phyloP scores from a whole-genome alignment of 495 filamentous ascomycete species.

The Tuber melanosporum region DNA sequence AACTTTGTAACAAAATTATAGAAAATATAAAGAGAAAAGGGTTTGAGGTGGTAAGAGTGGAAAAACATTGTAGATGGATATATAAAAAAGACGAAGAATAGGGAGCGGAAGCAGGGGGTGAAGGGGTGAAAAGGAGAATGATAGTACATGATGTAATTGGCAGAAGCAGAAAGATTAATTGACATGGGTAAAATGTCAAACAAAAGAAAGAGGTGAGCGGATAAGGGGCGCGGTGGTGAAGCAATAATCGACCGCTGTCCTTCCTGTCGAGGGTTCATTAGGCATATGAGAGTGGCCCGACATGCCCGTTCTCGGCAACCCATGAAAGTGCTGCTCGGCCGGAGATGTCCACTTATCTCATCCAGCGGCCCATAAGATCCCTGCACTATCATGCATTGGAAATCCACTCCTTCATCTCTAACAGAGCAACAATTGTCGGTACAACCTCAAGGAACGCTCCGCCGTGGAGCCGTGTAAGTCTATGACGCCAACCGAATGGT shows the following conservation, averaged over 20 bases:
- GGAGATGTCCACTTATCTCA: background rate
- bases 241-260: background rate
- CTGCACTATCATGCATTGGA: background rate
- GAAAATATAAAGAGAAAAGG: background rate
- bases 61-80: background rate
- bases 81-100: background rate
- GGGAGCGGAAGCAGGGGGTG: background rate
- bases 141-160: background rate
- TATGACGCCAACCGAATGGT: background rate
- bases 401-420: background rate
- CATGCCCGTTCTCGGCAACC: background rate
- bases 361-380: background rate
- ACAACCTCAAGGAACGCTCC: background rate
- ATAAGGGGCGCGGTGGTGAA: background rate
- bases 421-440: background rate
- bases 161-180: background rate
- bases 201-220: background rate
- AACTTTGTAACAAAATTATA: background rate
- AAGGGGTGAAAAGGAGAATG: background rate
- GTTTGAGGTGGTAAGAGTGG: background rate
- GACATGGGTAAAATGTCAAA: background rate
- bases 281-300: background rate
- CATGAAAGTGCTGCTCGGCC: background rate
- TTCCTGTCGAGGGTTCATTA: background rate
- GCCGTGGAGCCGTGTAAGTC: background rate